Conservation (phyloP, 345 rosid species). For the Hibiscus trionum region DNA sequence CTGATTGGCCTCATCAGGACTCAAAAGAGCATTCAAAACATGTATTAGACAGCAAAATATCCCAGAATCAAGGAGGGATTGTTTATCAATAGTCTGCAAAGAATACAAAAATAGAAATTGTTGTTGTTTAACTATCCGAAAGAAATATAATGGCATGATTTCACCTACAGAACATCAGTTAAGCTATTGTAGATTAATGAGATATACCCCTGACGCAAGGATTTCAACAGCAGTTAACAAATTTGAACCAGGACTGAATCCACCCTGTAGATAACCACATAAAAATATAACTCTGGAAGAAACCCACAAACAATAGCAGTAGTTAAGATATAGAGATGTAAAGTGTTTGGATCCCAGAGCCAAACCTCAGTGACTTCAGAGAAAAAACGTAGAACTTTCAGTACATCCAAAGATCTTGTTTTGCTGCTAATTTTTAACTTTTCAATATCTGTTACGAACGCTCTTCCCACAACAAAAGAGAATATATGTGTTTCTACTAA, state of each 20-base stretch:
- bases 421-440: constrained; percentile 95
- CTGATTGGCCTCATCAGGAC: constrained; percentile 41
- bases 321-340: neutral
- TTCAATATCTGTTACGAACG: constrained; percentile 95
- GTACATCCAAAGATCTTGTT: constrained; percentile 74
- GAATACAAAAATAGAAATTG: constrained; percentile 6
- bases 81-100: constrained; percentile 90
- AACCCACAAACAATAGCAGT: constrained; percentile 12
- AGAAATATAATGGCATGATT: neutral
- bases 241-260: constrained; percentile 81
- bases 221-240: constrained; percentile 85
- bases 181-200: constrained; percentile 15
- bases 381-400: constrained; percentile 58
- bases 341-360: constrained; percentile 12
- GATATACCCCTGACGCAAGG: constrained; percentile 87
- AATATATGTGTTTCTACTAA: constrained; percentile 98
- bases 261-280: constrained; percentile 55
- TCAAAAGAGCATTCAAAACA: constrained; percentile 63
- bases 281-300: constrained; percentile 16
- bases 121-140: neutral
- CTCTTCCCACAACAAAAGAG: constrained; percentile 99
- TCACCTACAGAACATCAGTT: neutral
- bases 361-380: constrained; percentile 82
- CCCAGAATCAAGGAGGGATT: constrained; percentile 98
- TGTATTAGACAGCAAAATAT: constrained; percentile 94